phyloP scores from a whole-genome alignment of 1,284 basidiomycete species.

The Testicularia cyperi region DNA sequence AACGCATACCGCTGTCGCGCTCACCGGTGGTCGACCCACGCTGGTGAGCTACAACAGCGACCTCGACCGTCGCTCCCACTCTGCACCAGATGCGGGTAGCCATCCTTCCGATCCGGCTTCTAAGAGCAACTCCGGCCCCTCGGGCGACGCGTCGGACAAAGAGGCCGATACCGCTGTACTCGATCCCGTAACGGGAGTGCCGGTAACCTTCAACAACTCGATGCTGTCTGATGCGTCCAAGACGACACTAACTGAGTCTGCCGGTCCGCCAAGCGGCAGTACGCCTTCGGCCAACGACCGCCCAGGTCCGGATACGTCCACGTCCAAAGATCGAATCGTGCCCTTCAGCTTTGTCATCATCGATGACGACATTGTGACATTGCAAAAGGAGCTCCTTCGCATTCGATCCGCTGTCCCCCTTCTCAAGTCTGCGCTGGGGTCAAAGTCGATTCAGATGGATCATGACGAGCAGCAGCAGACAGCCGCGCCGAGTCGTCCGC shows the following conservation, averaged over 20 bases:
- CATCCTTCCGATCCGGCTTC: not conserved
- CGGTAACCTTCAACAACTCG: constrained; percentile 29
- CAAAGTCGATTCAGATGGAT: constrained; percentile 8
- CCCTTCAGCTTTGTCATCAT: constrained; percentile 50
- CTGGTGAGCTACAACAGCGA: constrained; percentile 46
- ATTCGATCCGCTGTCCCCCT: constrained; percentile 44
- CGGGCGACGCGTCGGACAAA: not conserved
- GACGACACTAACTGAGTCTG: not conserved
- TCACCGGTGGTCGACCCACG: constrained; percentile 29
- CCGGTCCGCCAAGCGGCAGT: not conserved
- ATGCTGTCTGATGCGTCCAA: not conserved
- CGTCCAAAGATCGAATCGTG: constrained; percentile 9
- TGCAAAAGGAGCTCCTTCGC: constrained; percentile 44
- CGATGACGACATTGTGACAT: constrained; percentile 46
- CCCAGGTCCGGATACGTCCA: not conserved
- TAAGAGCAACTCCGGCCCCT: not conserved
- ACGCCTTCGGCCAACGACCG: not conserved
- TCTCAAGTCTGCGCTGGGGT: constrained; percentile 32
- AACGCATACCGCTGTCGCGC: constrained; percentile 37
- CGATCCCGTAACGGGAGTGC: constrained; percentile 46
- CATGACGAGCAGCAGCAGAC: not conserved
- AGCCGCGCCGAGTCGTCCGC: constrained; percentile 4
- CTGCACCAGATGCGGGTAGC: not conserved
- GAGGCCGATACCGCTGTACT: constrained; percentile 33
- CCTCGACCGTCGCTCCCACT: constrained; percentile 13